Base-by-base conservation (phyloP, 2,329 filamentous ascomycete genomes). In the Podosphaera xanthii region DNA sequence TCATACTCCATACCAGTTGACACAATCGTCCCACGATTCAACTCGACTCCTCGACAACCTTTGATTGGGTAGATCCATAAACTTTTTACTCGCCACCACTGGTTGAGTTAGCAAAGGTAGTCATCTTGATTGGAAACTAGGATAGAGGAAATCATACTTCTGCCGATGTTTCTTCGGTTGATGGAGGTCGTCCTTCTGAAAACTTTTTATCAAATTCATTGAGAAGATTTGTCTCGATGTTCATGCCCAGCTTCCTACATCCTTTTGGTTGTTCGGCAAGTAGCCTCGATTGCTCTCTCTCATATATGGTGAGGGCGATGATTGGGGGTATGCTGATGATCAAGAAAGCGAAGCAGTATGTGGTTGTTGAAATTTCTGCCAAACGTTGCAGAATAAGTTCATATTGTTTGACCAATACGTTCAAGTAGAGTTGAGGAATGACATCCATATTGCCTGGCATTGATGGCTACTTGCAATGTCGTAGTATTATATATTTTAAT, bases 31-130 rank as follows among this genome's bases (percentile, higher is more conserved):
- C 79, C 79, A 61, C 76, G 72, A 58, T 78, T 72, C 54, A 95
- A 71, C 71, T 92, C 87, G 59, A 94, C 81, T 35, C 84, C 86
- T 59, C 74, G 75, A 69, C 88, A 94, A 60, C 85, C 87, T 72
- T 94, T 91, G 69, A 95, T 72, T 0, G 90, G 89, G 69, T 92
- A 91, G 61, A 89, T 77, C 72, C 82, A 83, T 58, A 94, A 74
- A 59, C 84, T 86, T 69, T 87, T 83, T 55, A 84, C 72, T 42
- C 70, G 71, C 70, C 75, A 76, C 60, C 69, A 69, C 31, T 57
- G 30, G 2, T 52, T 44, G 22, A 3, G 3, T 46, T 8, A 8
- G 12, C 2, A 36, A 35, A 38, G 31, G 10, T n/a, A n/a, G n/a
- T 56, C 53, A 36, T 8, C 40, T 35, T 36, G 22, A 22, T 22